Evolutionary conservation across 139 green algal species (phyloP), one percentile per base, ranked within the genome.

Genomic region (Gonium pectorale): DNA sequence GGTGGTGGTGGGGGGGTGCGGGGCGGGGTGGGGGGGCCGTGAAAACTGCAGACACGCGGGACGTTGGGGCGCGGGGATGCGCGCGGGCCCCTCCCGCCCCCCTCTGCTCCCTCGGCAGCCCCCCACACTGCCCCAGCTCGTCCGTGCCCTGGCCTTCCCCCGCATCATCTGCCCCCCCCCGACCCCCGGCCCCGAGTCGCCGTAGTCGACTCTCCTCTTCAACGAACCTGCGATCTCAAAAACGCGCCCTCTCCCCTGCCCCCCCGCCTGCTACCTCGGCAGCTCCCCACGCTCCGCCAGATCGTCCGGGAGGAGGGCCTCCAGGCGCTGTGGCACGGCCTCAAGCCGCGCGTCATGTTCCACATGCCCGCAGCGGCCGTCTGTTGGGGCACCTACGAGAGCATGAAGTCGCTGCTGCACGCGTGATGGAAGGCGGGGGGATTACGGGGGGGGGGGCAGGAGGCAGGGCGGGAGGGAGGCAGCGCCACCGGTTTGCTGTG

Each of bases 311-410:
- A 98, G 79, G 97, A 99, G 83, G 97, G 97, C 0, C 33, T 63
- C 3, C 35, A 66, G 3, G 95, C 94, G 22, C 88, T 99, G 44
- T 95, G 93, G 91, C 71, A 89, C 3, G 97, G 97, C 7, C 52
- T 97, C 83, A 91, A 90, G 82, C 94, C 97, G 1, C 91, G 97
- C 0, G 93, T 99, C 49, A 67, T 99, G 29, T 99, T 99, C 87
- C 93, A 99, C 89, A 91, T 95, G 1, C 97, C 97, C 2, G 93
- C 97, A 15, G 97, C 96, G 15, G 97, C 97, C 26, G 94, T 99
- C 37, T 98, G 93, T 78, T 91, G 97, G 97, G 94, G 94, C 52
- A 98, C 97, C 0, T 99, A 99, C 81, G 97, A 99, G 82, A 94
- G 87, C 15, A 83, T 89, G 40, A 99, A 99, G 91, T 59, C 52